A percentile compares a stretch with the other conserved stretches of the same genome.
Conservation (phyloP, 345 rosid species). For the Corchorus olitorius region DNA sequence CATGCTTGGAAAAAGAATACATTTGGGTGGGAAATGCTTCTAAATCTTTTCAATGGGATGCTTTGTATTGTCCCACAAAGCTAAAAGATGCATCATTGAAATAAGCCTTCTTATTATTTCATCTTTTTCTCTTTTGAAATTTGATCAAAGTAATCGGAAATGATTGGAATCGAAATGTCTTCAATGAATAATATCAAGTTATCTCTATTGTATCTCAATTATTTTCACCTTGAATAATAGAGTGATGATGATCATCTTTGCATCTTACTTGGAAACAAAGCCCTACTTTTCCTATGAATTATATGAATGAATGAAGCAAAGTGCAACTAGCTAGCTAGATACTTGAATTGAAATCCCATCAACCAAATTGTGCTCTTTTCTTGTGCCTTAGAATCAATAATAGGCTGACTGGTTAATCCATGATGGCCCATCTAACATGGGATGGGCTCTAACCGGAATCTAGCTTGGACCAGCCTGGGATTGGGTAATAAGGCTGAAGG, state of each 20-base stretch:
- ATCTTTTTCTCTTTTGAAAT: not conserved
- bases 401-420: not conserved
- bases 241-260: not conserved
- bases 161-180: not conserved
- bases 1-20: not conserved
- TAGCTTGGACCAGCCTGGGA: not conserved
- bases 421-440: conserved; percentile 7
- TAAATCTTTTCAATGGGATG: conserved; percentile 7
- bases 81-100: not conserved
- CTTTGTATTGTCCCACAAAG: not conserved
- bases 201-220: not conserved
- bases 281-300: not conserved
- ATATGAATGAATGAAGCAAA: not conserved
- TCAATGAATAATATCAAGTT: not conserved
- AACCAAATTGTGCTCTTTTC: not conserved
- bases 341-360: not conserved
- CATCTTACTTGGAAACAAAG: not conserved
- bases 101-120: not conserved
- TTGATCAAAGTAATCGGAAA: not conserved
- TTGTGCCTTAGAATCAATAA: not conserved
- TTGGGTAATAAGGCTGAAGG: not conserved
- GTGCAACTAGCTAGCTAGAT: not conserved
- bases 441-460: not conserved
- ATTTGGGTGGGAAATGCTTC: not conserved
- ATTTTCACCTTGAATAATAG: not conserved